Evolutionary conservation across 2,329 filamentous ascomycete genomes (phyloP).

Genomic region (Thielaviopsis euricoi): DNA sequence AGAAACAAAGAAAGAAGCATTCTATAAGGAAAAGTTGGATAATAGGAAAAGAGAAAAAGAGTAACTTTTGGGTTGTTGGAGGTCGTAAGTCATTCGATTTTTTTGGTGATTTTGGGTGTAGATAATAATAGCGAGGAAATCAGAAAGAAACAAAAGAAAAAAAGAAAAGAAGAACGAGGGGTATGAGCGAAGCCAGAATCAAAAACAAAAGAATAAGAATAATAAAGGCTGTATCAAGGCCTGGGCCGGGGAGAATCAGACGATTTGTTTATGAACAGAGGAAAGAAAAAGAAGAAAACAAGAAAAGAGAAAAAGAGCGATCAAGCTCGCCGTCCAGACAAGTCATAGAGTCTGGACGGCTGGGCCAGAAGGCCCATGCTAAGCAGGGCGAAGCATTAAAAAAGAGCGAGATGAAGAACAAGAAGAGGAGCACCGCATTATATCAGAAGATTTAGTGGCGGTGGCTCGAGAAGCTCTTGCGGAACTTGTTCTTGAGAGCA

Average conservation of each 20-base stretch:
- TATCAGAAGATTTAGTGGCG: no score
- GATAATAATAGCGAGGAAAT: no score
- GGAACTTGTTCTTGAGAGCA: conserved; percentile 7
- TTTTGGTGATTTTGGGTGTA: not conserved
- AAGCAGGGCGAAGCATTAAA: not conserved
- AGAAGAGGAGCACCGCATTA: not conserved
- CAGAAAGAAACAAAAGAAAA: not conserved
- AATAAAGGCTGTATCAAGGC: not conserved
- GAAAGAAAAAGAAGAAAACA: not conserved
- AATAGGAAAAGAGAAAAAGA: no score
- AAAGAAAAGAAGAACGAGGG: not conserved
- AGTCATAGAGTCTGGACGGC: not conserved
- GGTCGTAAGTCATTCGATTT: not conserved
- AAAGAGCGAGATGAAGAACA: not conserved
- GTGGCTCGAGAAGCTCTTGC: conserved; percentile 7
- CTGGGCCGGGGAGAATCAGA: not conserved
- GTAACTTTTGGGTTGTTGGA: no score
- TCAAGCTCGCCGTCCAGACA: not conserved
- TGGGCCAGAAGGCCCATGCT: not conserved
- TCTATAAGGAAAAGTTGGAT: no score
- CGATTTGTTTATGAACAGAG: not conserved
- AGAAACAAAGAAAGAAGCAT: no score
- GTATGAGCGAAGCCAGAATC: not conserved
- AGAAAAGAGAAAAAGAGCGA: not conserved
- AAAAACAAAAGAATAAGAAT: not conserved